Percentiles rank a stretch among this genome's conserved stretches.
Evolutionary conservation across 257 asterid species (phyloP).

Genomic region (Solanum chilense): DNA sequence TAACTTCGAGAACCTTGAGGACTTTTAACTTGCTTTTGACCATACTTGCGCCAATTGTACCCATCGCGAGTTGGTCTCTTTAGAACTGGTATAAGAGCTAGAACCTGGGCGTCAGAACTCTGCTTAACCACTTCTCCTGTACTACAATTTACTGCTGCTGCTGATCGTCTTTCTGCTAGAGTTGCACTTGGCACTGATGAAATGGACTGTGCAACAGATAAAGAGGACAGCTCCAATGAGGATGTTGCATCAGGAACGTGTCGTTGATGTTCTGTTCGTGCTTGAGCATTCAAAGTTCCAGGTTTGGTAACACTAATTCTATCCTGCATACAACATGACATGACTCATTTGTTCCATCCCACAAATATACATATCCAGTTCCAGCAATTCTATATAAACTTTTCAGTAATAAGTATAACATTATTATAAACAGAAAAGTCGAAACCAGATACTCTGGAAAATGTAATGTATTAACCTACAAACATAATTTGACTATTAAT

Average conservation of each 20-base stretch:
- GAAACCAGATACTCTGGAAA: neutral
- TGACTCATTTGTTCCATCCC: neutral
- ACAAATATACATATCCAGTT: neutral
- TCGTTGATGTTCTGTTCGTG: conserved; percentile 9
- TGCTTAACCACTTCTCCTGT: conserved; percentile 23
- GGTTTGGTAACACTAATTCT: conserved; percentile 12
- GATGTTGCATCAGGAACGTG: conserved; percentile 18
- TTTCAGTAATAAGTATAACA: neutral
- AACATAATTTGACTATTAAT: neutral
- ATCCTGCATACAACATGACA: conserved; percentile 29
- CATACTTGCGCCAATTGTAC: conserved; percentile 95
- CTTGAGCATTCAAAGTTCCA: conserved; percentile 18
- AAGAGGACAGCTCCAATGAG: conserved; percentile 30
- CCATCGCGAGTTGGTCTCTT: conserved; percentile 59
- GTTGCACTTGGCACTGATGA: conserved; percentile 33
- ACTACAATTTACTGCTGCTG: conserved; percentile 21
- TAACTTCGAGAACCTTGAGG: conserved; percentile 94
- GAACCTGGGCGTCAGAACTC: conserved; percentile 18
- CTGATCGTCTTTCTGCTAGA: conserved; percentile 17
- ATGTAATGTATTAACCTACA: neutral
- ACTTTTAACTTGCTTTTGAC: conserved; percentile 94
- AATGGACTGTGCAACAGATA: conserved; percentile 29
- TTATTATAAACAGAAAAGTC: neutral
- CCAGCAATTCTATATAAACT: neutral
- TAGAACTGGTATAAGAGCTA: conserved; percentile 23